A percentile compares a stretch with the other conserved stretches of the same genome.
Conservation (phyloP, 2,329 filamentous ascomycete species). For the Cordyceps tenuipes region DNA sequence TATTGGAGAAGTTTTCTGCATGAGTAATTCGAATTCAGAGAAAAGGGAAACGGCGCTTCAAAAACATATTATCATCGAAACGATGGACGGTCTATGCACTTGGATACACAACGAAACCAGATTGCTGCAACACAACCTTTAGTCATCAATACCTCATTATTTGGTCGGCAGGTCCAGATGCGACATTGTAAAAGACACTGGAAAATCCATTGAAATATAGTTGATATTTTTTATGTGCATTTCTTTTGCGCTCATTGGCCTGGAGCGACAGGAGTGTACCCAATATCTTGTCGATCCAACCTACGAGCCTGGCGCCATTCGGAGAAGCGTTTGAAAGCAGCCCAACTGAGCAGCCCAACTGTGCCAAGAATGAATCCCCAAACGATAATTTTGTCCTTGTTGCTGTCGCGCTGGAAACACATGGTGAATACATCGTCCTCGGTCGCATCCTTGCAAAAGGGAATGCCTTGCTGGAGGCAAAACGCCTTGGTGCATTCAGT, state of each 20-base stretch:
- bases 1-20: background rate
- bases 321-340: slow-evolving; percentile 41
- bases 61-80: slow-evolving; percentile 3
- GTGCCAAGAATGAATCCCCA: slow-evolving; percentile 56
- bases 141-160: slow-evolving; percentile 1
- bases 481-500: slow-evolving; percentile 57
- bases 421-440: slow-evolving; percentile 54
- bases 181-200: background rate
- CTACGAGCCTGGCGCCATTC: slow-evolving; percentile 29
- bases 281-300: slow-evolving; percentile 22
- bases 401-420: slow-evolving; percentile 60
- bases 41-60: background rate
- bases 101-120: background rate
- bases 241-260: slow-evolving; percentile 16
- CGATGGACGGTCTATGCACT: background rate
- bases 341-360: slow-evolving; percentile 51
- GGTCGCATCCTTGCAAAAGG: slow-evolving; percentile 54
- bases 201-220: background rate
- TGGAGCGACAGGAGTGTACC: slow-evolving; percentile 22
- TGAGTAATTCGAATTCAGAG: background rate
- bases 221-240: slow-evolving; percentile 6
- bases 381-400: slow-evolving; percentile 59
- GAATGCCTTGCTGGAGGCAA: slow-evolving; percentile 50
- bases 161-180: background rate
- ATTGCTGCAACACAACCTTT: background rate